Evolutionary conservation across 2,329 filamentous ascomycete species (phyloP), one percentile per base, ranked within the genome.

Genomic region (Colletotrichum musicola): DNA sequence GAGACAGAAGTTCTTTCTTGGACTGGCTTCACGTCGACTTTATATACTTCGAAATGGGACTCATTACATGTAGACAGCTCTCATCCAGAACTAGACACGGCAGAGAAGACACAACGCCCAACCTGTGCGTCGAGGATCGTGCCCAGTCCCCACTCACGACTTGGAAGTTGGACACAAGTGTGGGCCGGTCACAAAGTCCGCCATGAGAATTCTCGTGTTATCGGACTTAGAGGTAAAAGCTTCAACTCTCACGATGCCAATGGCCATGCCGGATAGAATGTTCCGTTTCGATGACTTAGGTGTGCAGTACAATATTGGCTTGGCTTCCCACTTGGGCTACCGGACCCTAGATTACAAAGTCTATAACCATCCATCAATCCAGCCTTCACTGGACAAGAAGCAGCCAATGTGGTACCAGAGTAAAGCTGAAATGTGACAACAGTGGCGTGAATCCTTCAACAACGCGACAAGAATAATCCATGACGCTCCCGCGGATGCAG

Each of bases 271-370:
- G 35, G 14, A 61, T 18, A 10, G 14, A 40, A 9, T 53, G 4
- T 27, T 18, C 16, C 49, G 35, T 27, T 14, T 47, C 42, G 40
- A 25, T 25, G 27, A n/a, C 40, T 20, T 49, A 10, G 40, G 6
- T 49, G 20, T 30, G 40, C 57, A n/a, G 40, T 13, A 3, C 13
- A 55, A 40, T 62, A 65, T 62, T 62, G 63, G 57, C 49, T 55
- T 65, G 57, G 63, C 63, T 49, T 40, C 16, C 49, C 27, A 14
- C 47, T 53, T 54, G 44, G 5, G 22, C 12, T 13, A 13, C 49
- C 14, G 9, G 27, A 6, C 57, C 20, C 20, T 40, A 18, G 38
- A 25, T 42, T 2, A 3, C 9, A 49, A 20, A 40, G 16, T 35
- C n/a, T 59, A n/a, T 14, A 20, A 27, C 25, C 44, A 7, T 57